Evolutionary conservation across 345 rosid genomes (phyloP), one percentile per base, ranked within the genome.

Genomic region (Clarkia xantiana): DNA sequence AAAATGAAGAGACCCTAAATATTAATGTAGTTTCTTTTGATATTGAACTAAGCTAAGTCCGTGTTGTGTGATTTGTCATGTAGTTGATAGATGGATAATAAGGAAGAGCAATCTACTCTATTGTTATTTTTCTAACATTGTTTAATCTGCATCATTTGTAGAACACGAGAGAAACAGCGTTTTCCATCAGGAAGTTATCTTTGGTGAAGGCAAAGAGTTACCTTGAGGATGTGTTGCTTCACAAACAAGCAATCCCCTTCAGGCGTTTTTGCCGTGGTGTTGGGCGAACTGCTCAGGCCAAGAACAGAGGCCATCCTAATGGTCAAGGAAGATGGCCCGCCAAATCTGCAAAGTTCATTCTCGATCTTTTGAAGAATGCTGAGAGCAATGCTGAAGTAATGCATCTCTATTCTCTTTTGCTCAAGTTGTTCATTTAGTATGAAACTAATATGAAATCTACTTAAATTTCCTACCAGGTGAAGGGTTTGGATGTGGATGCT

Each of bases 161-260:
- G 99, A 93, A 93, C 73, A 87, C 96, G 0, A 69, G 96, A 34
- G 99, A 93, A 60, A 82, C 99, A 16, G 99, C 99, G 2, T 77
- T 73, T 60, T 70, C 99, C 19, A 64, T 87, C 52, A 76, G 94
- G 71, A 87, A 84, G 80, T 53, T 87, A 58, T 79, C 95, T 58
- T 70, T 93, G 77, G 60, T 44, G 43, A 84, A 84, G 94, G 96
- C 96, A 0, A 93, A 93, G 81, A 82, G 95, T 51, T 93, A 93
- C 53, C 57, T 93, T 64, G 99, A 93, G 49, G 96, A 87, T 87
- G 99, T 93, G 55, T 65, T 84, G 58, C 94, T 70, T 15, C 99
- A 93, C 71, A 93, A 93, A 64, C 99, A 93, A 66, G 99, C 99
- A 10, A 84, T 93, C n/a, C 99, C 99, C n/a, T 93, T 93, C 81